Evolutionary conservation across 164 flowering plant species (phyloP).

Genomic region (Vitis amurensis): DNA sequence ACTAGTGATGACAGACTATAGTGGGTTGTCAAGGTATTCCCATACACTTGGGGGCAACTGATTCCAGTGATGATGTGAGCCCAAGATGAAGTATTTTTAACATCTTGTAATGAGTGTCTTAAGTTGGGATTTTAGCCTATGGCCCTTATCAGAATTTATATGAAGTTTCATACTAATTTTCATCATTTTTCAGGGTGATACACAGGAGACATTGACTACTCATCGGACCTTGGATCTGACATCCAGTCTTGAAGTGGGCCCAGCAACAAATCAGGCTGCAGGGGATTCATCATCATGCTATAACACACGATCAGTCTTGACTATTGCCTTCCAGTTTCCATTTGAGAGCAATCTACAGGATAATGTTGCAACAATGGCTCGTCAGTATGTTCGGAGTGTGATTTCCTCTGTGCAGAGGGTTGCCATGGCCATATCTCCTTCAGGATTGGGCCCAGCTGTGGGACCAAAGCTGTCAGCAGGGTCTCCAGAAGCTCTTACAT

Average conservation of each 20-base stretch:
- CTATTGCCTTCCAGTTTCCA: conserved; percentile 96
- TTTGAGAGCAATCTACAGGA: conserved; percentile 76
- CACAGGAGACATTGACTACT: conserved; percentile 46
- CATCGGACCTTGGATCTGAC: conserved; percentile 80
- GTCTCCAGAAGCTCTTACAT: conserved; percentile 85
- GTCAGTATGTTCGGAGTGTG: conserved; percentile 89
- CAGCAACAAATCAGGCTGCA: conserved; percentile 38
- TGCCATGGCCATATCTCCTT: conserved; percentile 83
- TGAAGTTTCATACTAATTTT: conserved; percentile 4
- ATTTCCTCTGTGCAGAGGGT: conserved; percentile 90
- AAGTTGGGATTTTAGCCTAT: too few relatives aligned
- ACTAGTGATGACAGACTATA: too few relatives aligned
- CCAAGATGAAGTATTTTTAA: too few relatives aligned
- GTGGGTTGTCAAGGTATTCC: too few relatives aligned
- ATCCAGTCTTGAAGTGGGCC: conserved; percentile 89
- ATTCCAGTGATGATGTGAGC: too few relatives aligned
- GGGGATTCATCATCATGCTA: conserved; percentile 41
- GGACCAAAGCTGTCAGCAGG: conserved; percentile 66
- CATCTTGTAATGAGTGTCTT: too few relatives aligned
- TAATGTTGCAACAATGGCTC: conserved; percentile 84
- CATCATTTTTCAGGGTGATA: conserved; percentile 30
- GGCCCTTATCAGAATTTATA: too few relatives aligned
- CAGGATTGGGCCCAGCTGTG: conserved; percentile 52
- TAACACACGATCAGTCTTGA: conserved; percentile 63
- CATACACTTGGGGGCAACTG: too few relatives aligned